Conservation (phyloP, 2,329 filamentous ascomycete genomes). For the Leptographium galeiforme region DNA sequence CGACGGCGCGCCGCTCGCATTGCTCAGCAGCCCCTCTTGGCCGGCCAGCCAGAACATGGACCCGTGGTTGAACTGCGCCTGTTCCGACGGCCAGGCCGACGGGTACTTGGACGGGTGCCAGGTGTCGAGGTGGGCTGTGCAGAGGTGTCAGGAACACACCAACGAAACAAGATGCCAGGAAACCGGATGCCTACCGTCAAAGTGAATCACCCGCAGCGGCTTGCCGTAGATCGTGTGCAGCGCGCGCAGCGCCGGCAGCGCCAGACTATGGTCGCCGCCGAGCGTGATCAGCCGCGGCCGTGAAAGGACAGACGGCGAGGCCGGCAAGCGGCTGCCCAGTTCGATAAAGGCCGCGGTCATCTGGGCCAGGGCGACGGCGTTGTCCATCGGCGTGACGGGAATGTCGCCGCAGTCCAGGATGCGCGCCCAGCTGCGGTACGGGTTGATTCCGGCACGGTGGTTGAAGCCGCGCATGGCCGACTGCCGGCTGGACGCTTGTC, state of each 20-base stretch:
- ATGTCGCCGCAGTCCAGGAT: slow-evolving; percentile 88
- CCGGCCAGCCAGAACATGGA: slow-evolving; percentile 86
- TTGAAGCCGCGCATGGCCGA: slow-evolving; percentile 73
- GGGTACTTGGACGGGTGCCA: slow-evolving; percentile 78
- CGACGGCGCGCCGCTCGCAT: slow-evolving; percentile 50
- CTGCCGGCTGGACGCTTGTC: slow-evolving; percentile 70
- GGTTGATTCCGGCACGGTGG: slow-evolving; percentile 68
- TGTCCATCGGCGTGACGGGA: slow-evolving; percentile 76
- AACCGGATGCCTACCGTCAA: slow-evolving; percentile 35
- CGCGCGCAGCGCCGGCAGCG: slow-evolving; percentile 55
- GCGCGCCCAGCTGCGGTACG: slow-evolving; percentile 64
- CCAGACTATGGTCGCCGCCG: slow-evolving; percentile 61
- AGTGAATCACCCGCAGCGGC: slow-evolving; percentile 58
- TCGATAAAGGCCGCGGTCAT: slow-evolving; percentile 73
- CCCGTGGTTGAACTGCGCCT: slow-evolving; percentile 73
- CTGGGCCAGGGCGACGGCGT: slow-evolving; percentile 64
- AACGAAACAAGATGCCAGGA: not conserved
- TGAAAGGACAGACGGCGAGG: slow-evolving; percentile 16
- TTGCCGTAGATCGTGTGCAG: slow-evolving; percentile 47
- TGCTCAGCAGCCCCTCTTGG: slow-evolving; percentile 65
- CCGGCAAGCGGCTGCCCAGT: slow-evolving; percentile 34
- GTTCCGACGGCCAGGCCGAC: slow-evolving; percentile 55
- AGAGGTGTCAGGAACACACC: slow-evolving; percentile 3
- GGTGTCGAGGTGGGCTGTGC: slow-evolving; percentile 56
- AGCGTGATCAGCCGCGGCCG: slow-evolving; percentile 51